phyloP scores from a whole-genome alignment of 257 asterid species.

The Rehmannia glutinosa region DNA sequence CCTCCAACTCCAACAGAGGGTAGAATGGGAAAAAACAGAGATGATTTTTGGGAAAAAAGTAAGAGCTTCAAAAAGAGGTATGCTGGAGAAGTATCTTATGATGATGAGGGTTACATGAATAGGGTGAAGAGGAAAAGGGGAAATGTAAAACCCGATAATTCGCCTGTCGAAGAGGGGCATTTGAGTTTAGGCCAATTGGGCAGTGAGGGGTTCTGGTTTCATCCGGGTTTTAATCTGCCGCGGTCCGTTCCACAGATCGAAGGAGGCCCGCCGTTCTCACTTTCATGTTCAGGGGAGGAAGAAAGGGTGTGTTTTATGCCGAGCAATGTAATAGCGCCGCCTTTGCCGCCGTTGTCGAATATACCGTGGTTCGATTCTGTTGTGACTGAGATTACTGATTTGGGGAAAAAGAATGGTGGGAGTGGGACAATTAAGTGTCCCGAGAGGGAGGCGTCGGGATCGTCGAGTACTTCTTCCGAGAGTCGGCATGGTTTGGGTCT shows the following conservation, averaged over 20 bases:
- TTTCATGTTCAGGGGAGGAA: conserved; percentile 65
- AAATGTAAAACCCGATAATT: conserved; percentile 26
- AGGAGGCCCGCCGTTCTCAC: conserved; percentile 55
- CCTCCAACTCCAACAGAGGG: conserved; percentile 61
- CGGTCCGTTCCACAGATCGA: too few species aligned
- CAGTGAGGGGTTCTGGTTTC: conserved; percentile 66
- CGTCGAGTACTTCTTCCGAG: conserved; percentile 62
- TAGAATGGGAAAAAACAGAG: conserved; percentile 38
- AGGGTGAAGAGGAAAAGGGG: conserved; percentile 73
- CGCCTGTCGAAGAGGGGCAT: conserved; percentile 32
- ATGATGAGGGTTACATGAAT: conserved; percentile 40
- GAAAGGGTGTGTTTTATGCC: conserved; percentile 52
- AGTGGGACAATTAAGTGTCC: conserved; percentile 39
- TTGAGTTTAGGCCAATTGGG: conserved; percentile 41
- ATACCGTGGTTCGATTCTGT: conserved; percentile 81
- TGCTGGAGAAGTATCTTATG: conserved; percentile 49
- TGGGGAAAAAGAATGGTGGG: conserved; percentile 48
- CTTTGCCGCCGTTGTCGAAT: conserved; percentile 56
- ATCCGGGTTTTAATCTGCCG: conserved; percentile 35
- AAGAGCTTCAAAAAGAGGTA: conserved; percentile 61
- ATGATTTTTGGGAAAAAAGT: conserved; percentile 50
- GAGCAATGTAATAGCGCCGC: conserved; percentile 30
- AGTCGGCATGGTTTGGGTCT: conserved; percentile 46
- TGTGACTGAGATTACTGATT: conserved; percentile 45
- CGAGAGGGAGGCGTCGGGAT: conserved; percentile 51